Percentiles rank a stretch among this genome's conserved stretches.
Evolutionary conservation across 2,329 filamentous ascomycete genomes (phyloP).

Genomic region (Alternaria sp.): DNA sequence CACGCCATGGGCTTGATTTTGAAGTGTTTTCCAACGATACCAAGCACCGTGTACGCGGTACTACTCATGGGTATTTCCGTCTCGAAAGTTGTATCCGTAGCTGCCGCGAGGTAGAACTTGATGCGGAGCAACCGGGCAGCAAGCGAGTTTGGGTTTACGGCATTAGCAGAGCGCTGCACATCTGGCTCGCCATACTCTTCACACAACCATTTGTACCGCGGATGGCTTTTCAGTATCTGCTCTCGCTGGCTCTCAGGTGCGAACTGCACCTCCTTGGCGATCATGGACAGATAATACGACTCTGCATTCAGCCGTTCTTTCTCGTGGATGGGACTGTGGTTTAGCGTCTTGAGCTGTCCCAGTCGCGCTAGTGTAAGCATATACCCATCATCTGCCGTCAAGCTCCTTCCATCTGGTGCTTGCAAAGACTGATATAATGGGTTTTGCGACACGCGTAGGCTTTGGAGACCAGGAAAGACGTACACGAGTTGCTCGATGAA

Average conservation of each 20-base stretch:
- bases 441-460: constrained; percentile 84
- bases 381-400: constrained; percentile 79
- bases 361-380: constrained; percentile 87
- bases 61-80: constrained; percentile 74
- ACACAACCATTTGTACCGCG: constrained; percentile 77
- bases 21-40: constrained; percentile 77
- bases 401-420: constrained; percentile 50
- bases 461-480: constrained; percentile 75
- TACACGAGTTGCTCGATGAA: constrained; percentile 74
- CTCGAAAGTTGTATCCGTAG: constrained; percentile 25
- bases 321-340: constrained; percentile 72
- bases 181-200: constrained; percentile 76
- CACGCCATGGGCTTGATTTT: constrained; percentile 69
- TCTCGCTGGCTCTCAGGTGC: constrained; percentile 63
- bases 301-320: constrained; percentile 88
- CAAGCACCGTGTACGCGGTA: constrained; percentile 83
- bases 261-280: constrained; percentile 75
- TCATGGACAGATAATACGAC: constrained; percentile 88
- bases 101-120: constrained; percentile 57
- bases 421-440: constrained; percentile 74
- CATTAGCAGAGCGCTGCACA: constrained; percentile 59
- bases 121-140: constrained; percentile 76
- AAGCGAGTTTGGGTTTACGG: constrained; percentile 77
- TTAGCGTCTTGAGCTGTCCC: constrained; percentile 71
- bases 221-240: constrained; percentile 69